Evolutionary conservation across 2,329 filamentous ascomycete genomes (phyloP), one percentile per base, ranked within the genome.

Genomic region (Aspergillus sp.): DNA sequence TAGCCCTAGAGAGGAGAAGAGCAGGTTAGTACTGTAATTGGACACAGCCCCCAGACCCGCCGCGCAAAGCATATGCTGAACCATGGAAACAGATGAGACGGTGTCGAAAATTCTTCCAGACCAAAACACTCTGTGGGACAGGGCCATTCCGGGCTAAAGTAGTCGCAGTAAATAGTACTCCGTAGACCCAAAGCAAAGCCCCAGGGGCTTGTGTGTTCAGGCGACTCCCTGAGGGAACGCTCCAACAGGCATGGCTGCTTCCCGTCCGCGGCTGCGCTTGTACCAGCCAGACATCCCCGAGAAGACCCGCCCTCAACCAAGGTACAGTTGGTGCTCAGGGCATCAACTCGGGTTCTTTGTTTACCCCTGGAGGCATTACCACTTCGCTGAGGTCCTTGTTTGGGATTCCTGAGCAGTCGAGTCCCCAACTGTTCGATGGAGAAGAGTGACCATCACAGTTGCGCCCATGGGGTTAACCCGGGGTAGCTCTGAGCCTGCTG

Each of bases 1-100:
- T 88, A 96, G 44, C 88, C 90, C 88, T 93, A 65, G 53, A 61
- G 47, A 55, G 54, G 51, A 60, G 50, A 60, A 45, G 45, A 57
- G 46, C 57, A 54, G 58, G 54, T 60, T 54, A 64, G 61, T 46
- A 55, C 42, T 50, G 40, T 56, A 41, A 62, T 53, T 61, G 52
- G 53, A 50, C 46, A 38, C 49, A 43, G 32, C 42, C 36, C 16
- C 16, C 47, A 49, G 58, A 56, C 52, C 54, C 55, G 53, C 55
- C 51, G 52, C 52, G 47, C 25, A 53, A 44, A 54, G 56, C 51
- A 57, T 55, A 53, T 58, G 48, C 47, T 70, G 68, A 72, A 72
- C 70, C 70, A 71, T 72, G 70, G 70, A 67, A 71, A 62, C 59
- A 65, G 57, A 67, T 50, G 58, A 60, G 67, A 69, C 69, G 67